Evolutionary conservation across 495 filamentous ascomycete genomes (phyloP).

Genomic region (Chaetomium fimeti): DNA sequence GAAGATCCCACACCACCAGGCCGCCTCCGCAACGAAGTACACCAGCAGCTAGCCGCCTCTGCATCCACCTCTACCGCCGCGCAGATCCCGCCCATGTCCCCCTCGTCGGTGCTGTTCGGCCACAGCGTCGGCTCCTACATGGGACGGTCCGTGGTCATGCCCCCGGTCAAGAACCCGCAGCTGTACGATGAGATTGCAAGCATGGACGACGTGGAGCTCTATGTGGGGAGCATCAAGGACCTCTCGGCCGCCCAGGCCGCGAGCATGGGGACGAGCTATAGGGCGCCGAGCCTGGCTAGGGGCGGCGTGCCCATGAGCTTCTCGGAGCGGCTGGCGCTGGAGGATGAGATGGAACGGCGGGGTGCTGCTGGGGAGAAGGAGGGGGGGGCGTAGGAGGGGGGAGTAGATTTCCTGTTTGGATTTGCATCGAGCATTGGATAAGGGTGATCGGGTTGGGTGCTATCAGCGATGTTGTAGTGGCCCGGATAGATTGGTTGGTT

Average conservation of each 20-base stretch:
- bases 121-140: slow-evolving; percentile 47
- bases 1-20: slow-evolving; percentile 15
- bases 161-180: slow-evolving; percentile 42
- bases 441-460: not conserved
- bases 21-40: slow-evolving; percentile 2
- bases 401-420: not conserved
- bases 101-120: slow-evolving; percentile 31
- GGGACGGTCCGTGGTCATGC: slow-evolving; percentile 35
- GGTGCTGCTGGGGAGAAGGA: slow-evolving; percentile 7
- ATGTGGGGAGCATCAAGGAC: slow-evolving; percentile 49
- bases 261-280: slow-evolving; percentile 40
- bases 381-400: slow-evolving; percentile 3
- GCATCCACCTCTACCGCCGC: not conserved
- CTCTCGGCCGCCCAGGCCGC: slow-evolving; percentile 41
- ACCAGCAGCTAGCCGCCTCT: not conserved
- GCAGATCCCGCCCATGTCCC: slow-evolving; percentile 24
- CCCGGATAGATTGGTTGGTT: not conserved
- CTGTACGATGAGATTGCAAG: slow-evolving; percentile 46
- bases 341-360: slow-evolving; percentile 41
- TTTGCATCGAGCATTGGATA: not conserved
- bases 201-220: slow-evolving; percentile 47
- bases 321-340: slow-evolving; percentile 45
- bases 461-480: not conserved
- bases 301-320: slow-evolving; percentile 42
- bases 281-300: slow-evolving; percentile 34